phyloP scores from a whole-genome alignment of 352 stramenopile species.

The Nothophytophthora sp. region DNA sequence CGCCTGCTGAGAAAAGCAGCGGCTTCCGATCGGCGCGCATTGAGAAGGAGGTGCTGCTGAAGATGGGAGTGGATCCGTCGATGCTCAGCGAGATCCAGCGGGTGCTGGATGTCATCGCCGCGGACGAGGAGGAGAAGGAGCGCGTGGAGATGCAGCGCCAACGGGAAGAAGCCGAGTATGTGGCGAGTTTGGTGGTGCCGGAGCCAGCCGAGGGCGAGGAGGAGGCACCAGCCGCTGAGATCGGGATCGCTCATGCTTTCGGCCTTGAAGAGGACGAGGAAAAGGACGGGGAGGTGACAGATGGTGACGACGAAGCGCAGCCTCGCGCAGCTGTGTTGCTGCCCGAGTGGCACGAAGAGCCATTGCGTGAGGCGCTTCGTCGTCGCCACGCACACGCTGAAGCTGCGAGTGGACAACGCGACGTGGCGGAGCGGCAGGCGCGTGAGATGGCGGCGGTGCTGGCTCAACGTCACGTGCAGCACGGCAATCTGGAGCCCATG shows the following conservation, averaged over 20 bases:
- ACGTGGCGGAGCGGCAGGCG: slow-evolving; percentile 42
- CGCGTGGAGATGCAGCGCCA: slow-evolving; percentile 25
- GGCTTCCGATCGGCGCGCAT: slow-evolving; percentile 62
- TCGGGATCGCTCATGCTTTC: slow-evolving; percentile 53
- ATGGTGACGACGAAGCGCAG: slow-evolving; percentile 10
- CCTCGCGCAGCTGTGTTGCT: slow-evolving; percentile 33
- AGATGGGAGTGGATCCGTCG: slow-evolving; percentile 67
- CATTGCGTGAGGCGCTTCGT: slow-evolving; percentile 49
- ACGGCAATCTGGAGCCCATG: slow-evolving; percentile 36
- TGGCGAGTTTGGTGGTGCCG: slow-evolving; percentile 33
- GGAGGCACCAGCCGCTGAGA: slow-evolving; percentile 4
- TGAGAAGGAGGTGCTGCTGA: slow-evolving; percentile 73
- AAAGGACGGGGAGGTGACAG: slow-evolving; percentile 21
- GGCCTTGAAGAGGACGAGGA: slow-evolving; percentile 34
- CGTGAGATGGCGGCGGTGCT: slow-evolving; percentile 55
- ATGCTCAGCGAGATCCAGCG: slow-evolving; percentile 79
- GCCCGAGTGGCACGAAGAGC: slow-evolving; percentile 61
- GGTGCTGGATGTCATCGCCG: slow-evolving; percentile 52
- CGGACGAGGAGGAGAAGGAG: slow-evolving; percentile 52
- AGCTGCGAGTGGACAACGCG: slow-evolving; percentile 26
- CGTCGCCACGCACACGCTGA: slow-evolving; percentile 46
- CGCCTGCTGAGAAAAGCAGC: slow-evolving; percentile 28
- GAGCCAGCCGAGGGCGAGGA: slow-evolving; percentile 19
- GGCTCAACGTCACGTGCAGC: slow-evolving; percentile 36
- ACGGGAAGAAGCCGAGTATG: slow-evolving; percentile 34